phyloP scores from a whole-genome alignment of 257 asterid genomes.

The Dorcoceras hygrometricum region DNA sequence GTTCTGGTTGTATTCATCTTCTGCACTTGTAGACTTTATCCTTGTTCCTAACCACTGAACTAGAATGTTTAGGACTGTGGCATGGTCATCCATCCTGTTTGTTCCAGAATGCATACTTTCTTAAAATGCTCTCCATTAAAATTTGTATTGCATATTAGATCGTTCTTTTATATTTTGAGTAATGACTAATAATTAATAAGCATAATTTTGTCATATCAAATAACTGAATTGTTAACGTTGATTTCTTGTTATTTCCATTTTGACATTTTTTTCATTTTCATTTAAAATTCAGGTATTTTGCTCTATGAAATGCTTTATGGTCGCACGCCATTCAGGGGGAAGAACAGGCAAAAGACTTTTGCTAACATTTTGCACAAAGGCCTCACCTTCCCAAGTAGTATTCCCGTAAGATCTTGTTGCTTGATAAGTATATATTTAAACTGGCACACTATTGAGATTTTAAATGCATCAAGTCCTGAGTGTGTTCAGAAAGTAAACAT shows the following conservation, averaged over 20 bases:
- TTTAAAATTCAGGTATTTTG: slow-evolving; percentile 44
- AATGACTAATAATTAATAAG: too few relatives aligned
- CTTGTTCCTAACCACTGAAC: too few relatives aligned
- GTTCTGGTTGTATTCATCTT: too few relatives aligned
- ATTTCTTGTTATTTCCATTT: slow-evolving; percentile 4
- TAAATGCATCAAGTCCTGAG: background rate
- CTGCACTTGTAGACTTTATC: too few relatives aligned
- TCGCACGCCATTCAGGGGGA: slow-evolving; percentile 63
- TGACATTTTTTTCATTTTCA: background rate
- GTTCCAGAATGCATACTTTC: too few relatives aligned
- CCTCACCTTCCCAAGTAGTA: slow-evolving; percentile 97
- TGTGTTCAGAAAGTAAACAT: background rate
- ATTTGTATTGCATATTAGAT: too few relatives aligned
- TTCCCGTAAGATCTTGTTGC: slow-evolving; percentile 50
- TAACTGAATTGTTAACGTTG: background rate
- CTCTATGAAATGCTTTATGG: slow-evolving; percentile 61
- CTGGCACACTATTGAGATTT: background rate
- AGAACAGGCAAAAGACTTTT: slow-evolving; percentile 58
- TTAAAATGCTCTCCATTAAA: too few relatives aligned
- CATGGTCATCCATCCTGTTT: too few relatives aligned
- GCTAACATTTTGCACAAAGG: slow-evolving; percentile 75
- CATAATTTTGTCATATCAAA: background rate
- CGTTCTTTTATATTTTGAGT: too few relatives aligned
- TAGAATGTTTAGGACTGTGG: too few relatives aligned
- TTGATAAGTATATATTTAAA: background rate